phyloP scores from a whole-genome alignment of 2,329 filamentous ascomycete genomes.

The Penicillium frequentans region DNA sequence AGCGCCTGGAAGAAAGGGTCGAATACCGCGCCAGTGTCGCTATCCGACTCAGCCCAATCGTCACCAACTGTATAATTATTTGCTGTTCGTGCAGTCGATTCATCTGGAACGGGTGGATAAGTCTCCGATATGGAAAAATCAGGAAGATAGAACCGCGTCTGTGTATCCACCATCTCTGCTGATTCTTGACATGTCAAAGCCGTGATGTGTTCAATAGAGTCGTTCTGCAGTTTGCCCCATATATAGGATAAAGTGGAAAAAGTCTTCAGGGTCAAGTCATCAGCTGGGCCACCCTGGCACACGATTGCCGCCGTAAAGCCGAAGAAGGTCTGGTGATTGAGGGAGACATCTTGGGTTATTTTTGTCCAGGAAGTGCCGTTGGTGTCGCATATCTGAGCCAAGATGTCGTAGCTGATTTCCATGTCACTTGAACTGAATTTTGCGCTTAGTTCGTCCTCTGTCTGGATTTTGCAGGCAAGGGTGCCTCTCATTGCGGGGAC shows the following conservation, averaged over 20 bases:
- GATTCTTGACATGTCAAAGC: slow-evolving; percentile 6
- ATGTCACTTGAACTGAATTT: background rate
- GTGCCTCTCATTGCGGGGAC: slow-evolving; percentile 7
- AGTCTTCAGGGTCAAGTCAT: no score
- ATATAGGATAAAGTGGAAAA: background rate
- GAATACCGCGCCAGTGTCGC: background rate
- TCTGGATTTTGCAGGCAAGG: background rate
- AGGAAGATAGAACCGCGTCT: slow-evolving; percentile 4
- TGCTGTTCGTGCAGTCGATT: background rate
- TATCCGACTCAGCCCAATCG: no score
- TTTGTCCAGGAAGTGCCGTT: background rate
- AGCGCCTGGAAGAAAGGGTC: slow-evolving; percentile 10
- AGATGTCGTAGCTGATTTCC: background rate
- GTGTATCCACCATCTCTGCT: slow-evolving; percentile 5
- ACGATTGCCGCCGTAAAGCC: background rate
- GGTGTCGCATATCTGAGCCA: background rate
- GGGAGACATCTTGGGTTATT: background rate
- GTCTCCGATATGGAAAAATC: background rate
- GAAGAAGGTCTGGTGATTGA: background rate
- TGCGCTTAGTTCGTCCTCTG: background rate
- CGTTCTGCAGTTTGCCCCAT: slow-evolving; percentile 1
- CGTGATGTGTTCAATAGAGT: background rate
- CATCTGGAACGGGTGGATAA: slow-evolving; percentile 2
- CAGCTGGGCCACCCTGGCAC: no score
- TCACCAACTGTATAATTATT: background rate